Evolutionary conservation across 2,329 filamentous ascomycete genomes (phyloP).

Genomic region (Penicillium sp.): DNA sequence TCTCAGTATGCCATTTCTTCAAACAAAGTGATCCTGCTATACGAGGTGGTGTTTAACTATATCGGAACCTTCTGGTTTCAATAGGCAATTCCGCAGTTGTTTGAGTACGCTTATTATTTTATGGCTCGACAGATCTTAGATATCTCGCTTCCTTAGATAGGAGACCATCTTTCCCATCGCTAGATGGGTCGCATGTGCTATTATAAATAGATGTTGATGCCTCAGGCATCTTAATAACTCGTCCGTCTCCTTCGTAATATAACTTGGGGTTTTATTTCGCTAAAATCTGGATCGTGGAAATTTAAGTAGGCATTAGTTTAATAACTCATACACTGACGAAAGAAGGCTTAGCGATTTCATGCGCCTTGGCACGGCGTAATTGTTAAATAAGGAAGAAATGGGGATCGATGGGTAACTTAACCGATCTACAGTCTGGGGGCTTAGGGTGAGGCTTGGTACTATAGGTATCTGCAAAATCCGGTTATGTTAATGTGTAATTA

Average conservation of each 20-base stretch:
- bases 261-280: background rate
- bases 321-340: background rate
- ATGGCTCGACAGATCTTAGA: no score
- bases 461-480: background rate
- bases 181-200: no score
- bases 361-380: background rate
- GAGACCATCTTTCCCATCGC: no score
- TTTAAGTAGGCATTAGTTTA: background rate
- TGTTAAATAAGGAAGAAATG: background rate
- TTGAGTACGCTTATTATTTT: no score
- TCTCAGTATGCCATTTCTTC: no score
- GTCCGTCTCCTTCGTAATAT: background rate
- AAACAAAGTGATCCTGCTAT: background rate
- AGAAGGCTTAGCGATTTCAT: background rate
- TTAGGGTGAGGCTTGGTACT: background rate
- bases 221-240: no score
- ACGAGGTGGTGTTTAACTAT: background rate
- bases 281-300: background rate
- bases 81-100: no score
- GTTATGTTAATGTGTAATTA: background rate
- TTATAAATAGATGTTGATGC: no score
- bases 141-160: no score
- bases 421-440: background rate
- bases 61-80: no score
- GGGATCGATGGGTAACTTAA: no score